Base-by-base conservation (phyloP, 768 basidiomycete species). In the Kondoa subrosea region DNA sequence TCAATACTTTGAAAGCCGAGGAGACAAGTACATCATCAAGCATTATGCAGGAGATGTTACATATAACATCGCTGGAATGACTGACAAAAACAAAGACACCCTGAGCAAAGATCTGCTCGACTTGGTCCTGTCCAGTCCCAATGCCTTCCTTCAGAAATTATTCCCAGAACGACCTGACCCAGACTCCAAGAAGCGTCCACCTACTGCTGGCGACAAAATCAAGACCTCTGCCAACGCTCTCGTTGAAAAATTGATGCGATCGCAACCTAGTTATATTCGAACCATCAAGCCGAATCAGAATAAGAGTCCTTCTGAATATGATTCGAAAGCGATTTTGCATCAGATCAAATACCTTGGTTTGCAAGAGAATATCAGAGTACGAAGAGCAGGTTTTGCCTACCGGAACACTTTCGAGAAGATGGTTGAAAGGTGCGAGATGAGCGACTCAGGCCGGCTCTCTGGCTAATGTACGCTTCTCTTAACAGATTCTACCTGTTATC, bases 31-130 rank as follows among this genome's bases (percentile, higher is more conserved):
- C 80, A 78, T 99, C 64, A 87, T 99, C 71, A 87, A 85, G 74
- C 95, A 99, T 76, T 99, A 97, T 75, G 95, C 95, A 25, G 95
- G 95, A 73, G 95, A 97, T 75, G 95, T 99, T 70, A 88, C 91
- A 84, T 99, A 99, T 80, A 95, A 92, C 70, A 85, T 97, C 15
- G 76, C 87, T 4, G 95, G 95, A 1, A 99, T 99, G 93, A 97
- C 95, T 17, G 95, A 99, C 79, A 99, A 99, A 83, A 99, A 99
- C 81, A 99, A 99, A 82, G 95, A 99, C 74, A 85, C 90, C 0
- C 81, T 99, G 64, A 82, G 91, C 78, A 97, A 96, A 77, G 95
- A 97, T 75, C 79, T 97, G 21, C 81, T 97, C 66, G 93, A 99
- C 73, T 82, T 97, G 57, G 81, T 97, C 66, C 87, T 84, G 3